Evolutionary conservation across 1,139 yeast species (phyloP).

Genomic region (Saccharomyces hybrid): DNA sequence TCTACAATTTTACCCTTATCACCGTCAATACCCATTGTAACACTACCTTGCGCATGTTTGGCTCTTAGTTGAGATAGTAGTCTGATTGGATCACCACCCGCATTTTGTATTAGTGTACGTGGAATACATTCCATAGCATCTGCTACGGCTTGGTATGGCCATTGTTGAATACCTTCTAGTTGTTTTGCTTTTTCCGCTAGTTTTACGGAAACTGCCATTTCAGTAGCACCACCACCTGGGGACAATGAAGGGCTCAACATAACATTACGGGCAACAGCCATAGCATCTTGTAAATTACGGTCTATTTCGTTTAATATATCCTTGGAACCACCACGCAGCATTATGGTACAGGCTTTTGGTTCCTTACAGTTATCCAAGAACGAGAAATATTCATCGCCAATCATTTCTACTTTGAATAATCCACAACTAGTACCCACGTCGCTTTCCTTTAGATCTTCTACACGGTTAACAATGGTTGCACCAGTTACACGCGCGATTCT

Average conservation of each 20-base stretch:
- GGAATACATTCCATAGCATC: constrained; percentile 98
- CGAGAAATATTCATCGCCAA: constrained; percentile 96
- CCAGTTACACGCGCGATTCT: constrained; percentile 97
- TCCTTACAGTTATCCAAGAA: constrained; percentile 71
- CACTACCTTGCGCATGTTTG: constrained; percentile 84
- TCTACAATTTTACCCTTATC: constrained; percentile 90
- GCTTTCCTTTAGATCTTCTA: constrained; percentile 84
- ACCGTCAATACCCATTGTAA: constrained; percentile 90
- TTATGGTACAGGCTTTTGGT: constrained; percentile 90
- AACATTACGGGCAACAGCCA: constrained; percentile 96
- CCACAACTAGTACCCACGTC: constrained; percentile 91
- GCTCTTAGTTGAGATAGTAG: constrained; percentile 87
- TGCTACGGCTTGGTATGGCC: constrained; percentile 98
- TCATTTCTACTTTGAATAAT: constrained; percentile 82
- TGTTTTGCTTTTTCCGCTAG: constrained; percentile 86
- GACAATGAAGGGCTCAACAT: constrained; percentile 89
- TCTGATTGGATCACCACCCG: constrained; percentile 95
- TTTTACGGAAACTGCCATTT: constrained; percentile 92
- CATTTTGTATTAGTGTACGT: constrained; percentile 90
- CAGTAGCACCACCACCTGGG: constrained; percentile 99
- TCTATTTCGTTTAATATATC: constrained; percentile 95
- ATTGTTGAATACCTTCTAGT: constrained; percentile 91
- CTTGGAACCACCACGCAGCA: constrained; percentile 93
- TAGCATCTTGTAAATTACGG: constrained; percentile 95
- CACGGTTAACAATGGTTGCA: constrained; percentile 91